phyloP scores from a whole-genome alignment of 2,329 filamentous ascomycete species.

The Aspergillus spinulosporus region DNA sequence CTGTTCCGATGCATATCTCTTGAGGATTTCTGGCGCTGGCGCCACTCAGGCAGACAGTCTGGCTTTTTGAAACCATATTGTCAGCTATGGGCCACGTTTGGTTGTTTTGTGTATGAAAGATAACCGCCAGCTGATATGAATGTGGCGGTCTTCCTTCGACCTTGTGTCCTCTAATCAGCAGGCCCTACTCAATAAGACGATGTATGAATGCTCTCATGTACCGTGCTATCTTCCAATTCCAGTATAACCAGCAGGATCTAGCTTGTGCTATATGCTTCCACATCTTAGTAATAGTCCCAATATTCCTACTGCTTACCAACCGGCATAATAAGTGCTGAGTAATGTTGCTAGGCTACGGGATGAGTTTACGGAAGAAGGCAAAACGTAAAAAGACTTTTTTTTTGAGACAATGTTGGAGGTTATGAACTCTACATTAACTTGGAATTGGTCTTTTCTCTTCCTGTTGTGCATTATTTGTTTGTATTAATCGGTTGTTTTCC shows the following conservation, averaged over 20 bases:
- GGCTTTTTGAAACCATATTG: neutral
- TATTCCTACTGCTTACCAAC: constrained; percentile 6
- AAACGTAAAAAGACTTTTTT: neutral
- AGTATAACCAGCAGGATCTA: neutral
- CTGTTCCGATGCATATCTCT: neutral
- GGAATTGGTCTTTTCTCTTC: neutral
- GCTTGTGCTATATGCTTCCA: neutral
- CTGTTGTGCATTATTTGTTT: neutral
- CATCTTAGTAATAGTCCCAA: neutral
- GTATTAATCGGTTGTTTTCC: no score
- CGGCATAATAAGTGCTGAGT: constrained; percentile 6
- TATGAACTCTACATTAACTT: neutral
- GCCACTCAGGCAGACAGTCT: constrained; percentile 10
- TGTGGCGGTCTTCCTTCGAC: neutral
- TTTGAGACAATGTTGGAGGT: no score
- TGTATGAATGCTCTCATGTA: constrained; percentile 2
- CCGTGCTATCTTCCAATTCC: neutral
- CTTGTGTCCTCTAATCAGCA: neutral
- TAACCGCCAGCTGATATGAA: constrained; percentile 1
- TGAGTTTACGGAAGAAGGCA: neutral
- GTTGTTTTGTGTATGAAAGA: neutral
- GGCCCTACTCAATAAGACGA: neutral
- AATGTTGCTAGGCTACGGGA: neutral
- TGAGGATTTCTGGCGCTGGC: constrained; percentile 17
- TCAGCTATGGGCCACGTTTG: constrained; percentile 10